Evolutionary conservation across 345 rosid genomes (phyloP).

Genomic region (Melastoma malabathricum): DNA sequence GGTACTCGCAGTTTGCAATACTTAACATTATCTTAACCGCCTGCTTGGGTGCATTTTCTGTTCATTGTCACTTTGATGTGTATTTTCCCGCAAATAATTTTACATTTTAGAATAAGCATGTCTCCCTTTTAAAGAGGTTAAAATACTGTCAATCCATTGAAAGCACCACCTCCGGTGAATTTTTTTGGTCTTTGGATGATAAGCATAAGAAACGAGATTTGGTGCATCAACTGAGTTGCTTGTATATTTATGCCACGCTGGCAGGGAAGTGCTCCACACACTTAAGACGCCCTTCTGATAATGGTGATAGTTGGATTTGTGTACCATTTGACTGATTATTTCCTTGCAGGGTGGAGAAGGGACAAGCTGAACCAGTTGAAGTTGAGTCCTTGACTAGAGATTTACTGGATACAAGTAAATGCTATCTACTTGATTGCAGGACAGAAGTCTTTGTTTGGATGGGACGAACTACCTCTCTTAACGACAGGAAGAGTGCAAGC

Average conservation of each 20-base stretch:
- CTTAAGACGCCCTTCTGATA: too few relatives aligned
- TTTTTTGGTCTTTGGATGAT: background rate
- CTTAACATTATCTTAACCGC: constrained; percentile 14
- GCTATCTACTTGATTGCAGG: constrained; percentile 82
- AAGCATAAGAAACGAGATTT: too few relatives aligned
- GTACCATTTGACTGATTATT: background rate
- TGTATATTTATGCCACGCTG: too few relatives aligned
- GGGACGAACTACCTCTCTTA: constrained; percentile 77
- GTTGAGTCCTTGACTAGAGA: constrained; percentile 62
- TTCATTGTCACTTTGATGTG: too few relatives aligned
- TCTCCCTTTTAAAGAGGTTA: too few relatives aligned
- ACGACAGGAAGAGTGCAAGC: constrained; percentile 76
- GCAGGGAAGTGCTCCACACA: too few relatives aligned
- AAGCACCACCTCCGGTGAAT: background rate
- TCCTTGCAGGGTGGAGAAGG: constrained; percentile 59
- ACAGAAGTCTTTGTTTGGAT: constrained; percentile 84
- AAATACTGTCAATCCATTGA: background rate
- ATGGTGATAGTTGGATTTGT: background rate
- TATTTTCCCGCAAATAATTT: too few relatives aligned
- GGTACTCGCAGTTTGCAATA: constrained; percentile 18
- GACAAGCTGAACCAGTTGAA: constrained; percentile 56
- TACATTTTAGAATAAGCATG: too few relatives aligned
- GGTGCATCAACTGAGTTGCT: too few relatives aligned
- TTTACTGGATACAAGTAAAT: constrained; percentile 62
- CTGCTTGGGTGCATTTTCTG: background rate